Base-by-base conservation (phyloP, 1,284 basidiomycete species). In the Boletus sp. region DNA sequence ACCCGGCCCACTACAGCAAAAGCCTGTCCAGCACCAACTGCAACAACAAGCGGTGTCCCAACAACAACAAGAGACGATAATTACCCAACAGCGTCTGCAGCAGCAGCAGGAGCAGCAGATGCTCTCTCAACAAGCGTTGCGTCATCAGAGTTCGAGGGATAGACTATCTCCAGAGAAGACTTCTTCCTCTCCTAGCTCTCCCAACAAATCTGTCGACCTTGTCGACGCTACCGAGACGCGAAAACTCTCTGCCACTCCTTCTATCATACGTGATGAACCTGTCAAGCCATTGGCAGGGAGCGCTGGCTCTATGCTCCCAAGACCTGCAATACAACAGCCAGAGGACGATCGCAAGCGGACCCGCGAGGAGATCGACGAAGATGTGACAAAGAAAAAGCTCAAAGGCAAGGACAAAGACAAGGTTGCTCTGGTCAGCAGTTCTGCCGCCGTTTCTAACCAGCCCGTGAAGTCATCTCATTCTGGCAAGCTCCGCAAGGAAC, bases 181-280 rank as follows among this genome's bases (percentile, higher is more conserved):
- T 52, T 59, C 52, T 40, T 47, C 44, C 52, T 55, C 61, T 3
- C 47, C 64, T 1, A 51, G 62, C 2, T 62, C 61, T 16, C 50
- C 52, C 33, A 48, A 30, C 12, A 67, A 53, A 46, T 61, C 66
- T 41, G 60, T 76, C 53, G 84, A 87, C 62, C 80, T 77, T 8
- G 70, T 74, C 0, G 74, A 81, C 43, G 74, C 64, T 2, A 78
- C 72, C 2, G 88, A 86, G 57, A 90, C 88, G 3, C 75, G 77
- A 47, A 84, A 88, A 56, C 72, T 91, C 48, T 84, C 82, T 1
- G 83, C 79, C 42, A 93, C 90, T 0, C 91, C 91, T 1, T 71
- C 77, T 2, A 82, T 93, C 32, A 86, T 82, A 12, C 78, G 82
- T 8, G 80, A 80, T 16, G 65, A 70, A 5, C 73, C 74, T 30